Evolutionary conservation across 345 rosid species (phyloP), one percentile per base, ranked within the genome.

Genomic region (Boechera retrofracta): DNA sequence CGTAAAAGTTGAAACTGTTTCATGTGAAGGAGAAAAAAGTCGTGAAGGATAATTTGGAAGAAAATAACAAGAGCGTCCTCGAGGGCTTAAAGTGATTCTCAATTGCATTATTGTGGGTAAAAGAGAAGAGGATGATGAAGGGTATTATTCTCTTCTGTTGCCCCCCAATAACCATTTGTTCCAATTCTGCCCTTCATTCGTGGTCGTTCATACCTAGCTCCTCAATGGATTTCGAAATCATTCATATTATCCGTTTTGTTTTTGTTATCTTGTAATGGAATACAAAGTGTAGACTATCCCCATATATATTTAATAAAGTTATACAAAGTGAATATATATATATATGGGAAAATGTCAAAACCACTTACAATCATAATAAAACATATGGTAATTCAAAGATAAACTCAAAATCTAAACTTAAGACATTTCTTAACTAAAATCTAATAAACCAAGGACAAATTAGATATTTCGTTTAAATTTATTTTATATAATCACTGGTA

Each of bases 71-170:
- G 79, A 79, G 73, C 73, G 68, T 78, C 68, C 48, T 36, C 26
- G 24, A 70, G 31, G 73, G 77, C 80, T 80, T 75, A 75, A 71
- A 69, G 77, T 79, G 81, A 85, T 88, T 85, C 85, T 79, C 77
- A 63, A 64, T 45, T 70, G 88, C 85, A 82, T 86, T 86, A 88
- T 78, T 83, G 83, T 71, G 68, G 73, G 73, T 55, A 65, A 83
- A 75, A 77, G 77, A 77, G 81, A 78, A 73, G 64, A 59, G 29
- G 45, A 71, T 60, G 75, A 66, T 77, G 74, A 78, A 71, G n/a
- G 57, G 76, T 71, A 78, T 74, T 82, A 79, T 84, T 87, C 87
- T 77, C 47, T 67, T 63, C 44, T 63, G 78, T 67, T 66, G 70
- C 71, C 74, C 76, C 65, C 69, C 62, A 47, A 69, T 76, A 59